Base-by-base conservation (phyloP, 257 asterid genomes). In the Dorcoceras hygrometricum region DNA sequence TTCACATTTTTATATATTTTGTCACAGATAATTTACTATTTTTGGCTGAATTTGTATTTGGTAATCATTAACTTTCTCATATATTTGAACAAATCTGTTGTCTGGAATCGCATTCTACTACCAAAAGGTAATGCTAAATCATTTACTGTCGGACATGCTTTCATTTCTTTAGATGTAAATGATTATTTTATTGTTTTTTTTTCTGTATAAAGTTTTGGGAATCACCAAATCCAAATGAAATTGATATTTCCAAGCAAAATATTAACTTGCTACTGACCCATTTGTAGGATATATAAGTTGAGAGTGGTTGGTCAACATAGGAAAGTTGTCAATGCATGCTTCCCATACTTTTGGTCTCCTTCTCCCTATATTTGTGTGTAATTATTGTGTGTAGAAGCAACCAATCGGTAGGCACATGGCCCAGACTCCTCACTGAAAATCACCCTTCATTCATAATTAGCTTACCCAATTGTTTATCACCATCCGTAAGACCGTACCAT, bases 391-490 rank as follows among this genome's bases (percentile, higher is more conserved):
- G 0, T 26, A 26, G 2, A 2, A 26, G 2, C 29, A 4, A 26
- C 4, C 34, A 2, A 29, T 29, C 6, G 34, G 69, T 28, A 69
- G 54, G 60, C 62, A 32, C 73, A 67, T 56, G 57, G 56, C 61
- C 43, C 51, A 19, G 65, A 57, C 70, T 72, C 77, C 72, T 82
- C 57, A 73, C 73, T 77, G 78, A 77, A 77, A 79, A 82, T 77
- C 81, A 67, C 66, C 71, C 66, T 63, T 77, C 65, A 57, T 76
- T 73, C 50, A 32, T 23, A 36, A 36, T 18, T 20, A 23, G 3
- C 20, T 51, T 46, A 23, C 62, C 68, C 63, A 23, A 64, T 39
- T 43, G 6, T 11, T 46, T 57, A 59, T 66, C 63, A 67, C 73
- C 29, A 29, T 34, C 57, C 57, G 28, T 59, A n/a, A 67, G 46